A percentile compares a stretch with the other conserved stretches of the same genome.
phyloP scores from a whole-genome alignment of 2,329 filamentous ascomycete genomes.

The Fusarium fujikuroi region DNA sequence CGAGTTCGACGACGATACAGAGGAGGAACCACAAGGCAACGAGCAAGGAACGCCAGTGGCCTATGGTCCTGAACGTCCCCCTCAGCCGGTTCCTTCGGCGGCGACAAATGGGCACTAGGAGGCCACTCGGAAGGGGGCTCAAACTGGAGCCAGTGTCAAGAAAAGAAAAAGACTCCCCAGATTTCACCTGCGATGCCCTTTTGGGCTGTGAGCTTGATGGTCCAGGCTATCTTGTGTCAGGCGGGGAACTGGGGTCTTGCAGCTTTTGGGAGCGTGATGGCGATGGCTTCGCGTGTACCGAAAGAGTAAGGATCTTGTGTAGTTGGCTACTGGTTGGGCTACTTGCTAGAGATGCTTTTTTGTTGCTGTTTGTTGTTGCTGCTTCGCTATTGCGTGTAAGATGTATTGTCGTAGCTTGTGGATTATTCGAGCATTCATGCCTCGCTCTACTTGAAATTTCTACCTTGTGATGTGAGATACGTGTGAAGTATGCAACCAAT shows the following conservation, averaged over 20 bases:
- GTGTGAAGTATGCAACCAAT: neutral
- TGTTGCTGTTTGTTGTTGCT: constrained; percentile 33
- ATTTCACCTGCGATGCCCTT: neutral
- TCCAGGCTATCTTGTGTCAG: neutral
- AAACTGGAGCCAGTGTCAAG: constrained; percentile 19
- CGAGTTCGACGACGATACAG: constrained; percentile 72
- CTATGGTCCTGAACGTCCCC: constrained; percentile 62
- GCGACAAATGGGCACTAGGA: constrained; percentile 59
- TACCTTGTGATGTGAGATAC: constrained; percentile 13
- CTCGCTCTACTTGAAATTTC: constrained; percentile 6
- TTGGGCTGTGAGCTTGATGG: neutral
- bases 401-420: constrained; percentile 42
- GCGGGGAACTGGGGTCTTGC: neutral
- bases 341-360: constrained; percentile 33
- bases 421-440: constrained; percentile 40
- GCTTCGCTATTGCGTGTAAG: constrained; percentile 39
- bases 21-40: constrained; percentile 58
- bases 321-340: constrained; percentile 32
- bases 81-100: constrained; percentile 49
- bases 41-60: constrained; percentile 53
- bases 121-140: constrained; percentile 32
- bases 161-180: neutral
- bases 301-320: constrained; percentile 12
- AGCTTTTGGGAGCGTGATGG: constrained; percentile 15
- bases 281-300: constrained; percentile 1